These are phyloP conservation scores for Sphaerulina populicola DNA, from an alignment of 2,329 filamentous ascomycete genomes.

Conservation along the genomic window DNA sequence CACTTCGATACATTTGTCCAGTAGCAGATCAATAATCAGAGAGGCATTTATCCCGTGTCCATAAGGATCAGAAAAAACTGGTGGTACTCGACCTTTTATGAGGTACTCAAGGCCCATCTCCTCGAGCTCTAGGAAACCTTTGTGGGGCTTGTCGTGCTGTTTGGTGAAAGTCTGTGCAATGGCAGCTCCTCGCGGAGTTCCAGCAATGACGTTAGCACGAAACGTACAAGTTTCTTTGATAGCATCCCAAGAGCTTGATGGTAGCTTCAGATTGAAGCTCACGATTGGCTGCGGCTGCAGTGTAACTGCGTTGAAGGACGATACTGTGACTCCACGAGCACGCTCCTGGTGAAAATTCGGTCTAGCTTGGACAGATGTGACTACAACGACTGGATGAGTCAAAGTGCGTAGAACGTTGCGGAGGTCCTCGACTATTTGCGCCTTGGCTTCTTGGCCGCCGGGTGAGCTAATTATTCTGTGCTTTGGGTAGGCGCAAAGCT, in stretches of 20 bases:
- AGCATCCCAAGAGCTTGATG: constrained; percentile 49
- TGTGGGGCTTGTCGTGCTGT: constrained; percentile 17
- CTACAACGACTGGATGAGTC: constrained; percentile 50
- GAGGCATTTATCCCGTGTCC: constrained; percentile 23
- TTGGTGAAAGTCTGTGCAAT: constrained; percentile 31
- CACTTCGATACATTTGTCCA: constrained; percentile 34
- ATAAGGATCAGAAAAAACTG: too few species aligned
- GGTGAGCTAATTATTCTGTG: background rate
- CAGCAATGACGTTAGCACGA: constrained; percentile 44
- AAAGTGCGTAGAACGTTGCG: constrained; percentile 39
- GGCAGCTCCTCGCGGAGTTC: constrained; percentile 26
- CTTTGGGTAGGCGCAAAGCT: background rate
- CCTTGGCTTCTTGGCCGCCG: background rate
- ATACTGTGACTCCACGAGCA: constrained; percentile 50
- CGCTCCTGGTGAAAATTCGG: too few species aligned
- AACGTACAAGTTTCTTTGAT: constrained; percentile 40
- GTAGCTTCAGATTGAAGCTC: constrained; percentile 53
- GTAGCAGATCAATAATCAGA: constrained; percentile 32
- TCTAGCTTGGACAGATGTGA: constrained; percentile 37
- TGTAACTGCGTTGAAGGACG: constrained; percentile 53
- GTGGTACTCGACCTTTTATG: too few species aligned
- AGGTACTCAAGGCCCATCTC: constrained; percentile 2
- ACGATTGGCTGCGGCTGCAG: constrained; percentile 49
- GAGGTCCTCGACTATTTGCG: background rate
- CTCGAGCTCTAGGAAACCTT: constrained; percentile 19